Percentiles rank a stretch among this genome's conserved stretches.
Conservation (phyloP, 495 filamentous ascomycete species). For the Margaritispora aquatica region DNA sequence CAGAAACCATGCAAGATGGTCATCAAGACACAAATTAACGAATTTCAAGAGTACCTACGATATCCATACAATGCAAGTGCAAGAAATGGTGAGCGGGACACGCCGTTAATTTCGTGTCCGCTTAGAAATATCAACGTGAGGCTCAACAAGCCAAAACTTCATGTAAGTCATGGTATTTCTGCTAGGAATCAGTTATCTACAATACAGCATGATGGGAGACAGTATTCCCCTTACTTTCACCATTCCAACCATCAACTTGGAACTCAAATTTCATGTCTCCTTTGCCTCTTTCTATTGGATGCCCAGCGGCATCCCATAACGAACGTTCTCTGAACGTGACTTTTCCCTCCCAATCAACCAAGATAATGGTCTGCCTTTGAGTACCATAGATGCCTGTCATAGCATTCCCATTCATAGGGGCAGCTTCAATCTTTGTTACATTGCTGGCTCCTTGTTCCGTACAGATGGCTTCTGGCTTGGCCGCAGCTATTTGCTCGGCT, state of each 20-base stretch:
- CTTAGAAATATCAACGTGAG: not conserved
- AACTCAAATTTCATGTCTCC: slow-evolving; percentile 62
- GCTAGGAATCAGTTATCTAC: slow-evolving; percentile 17
- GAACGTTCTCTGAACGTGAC: slow-evolving; percentile 81
- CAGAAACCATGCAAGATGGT: not conserved
- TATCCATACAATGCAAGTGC: no score
- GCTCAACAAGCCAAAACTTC: not conserved
- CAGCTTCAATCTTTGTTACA: slow-evolving; percentile 24
- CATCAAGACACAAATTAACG: no score
- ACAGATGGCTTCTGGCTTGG: slow-evolving; percentile 16
- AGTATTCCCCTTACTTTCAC: slow-evolving; percentile 23
- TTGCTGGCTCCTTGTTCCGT: slow-evolving; percentile 20
- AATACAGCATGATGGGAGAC: slow-evolving; percentile 14
- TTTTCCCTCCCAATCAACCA: slow-evolving; percentile 69
- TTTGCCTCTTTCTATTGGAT: slow-evolving; percentile 49
- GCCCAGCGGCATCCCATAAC: slow-evolving; percentile 64
- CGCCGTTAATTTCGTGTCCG: not conserved
- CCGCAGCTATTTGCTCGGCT: slow-evolving; percentile 19
- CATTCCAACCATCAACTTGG: slow-evolving; percentile 46
- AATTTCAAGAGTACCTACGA: no score
- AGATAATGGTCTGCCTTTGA: slow-evolving; percentile 80
- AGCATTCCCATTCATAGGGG: slow-evolving; percentile 30
- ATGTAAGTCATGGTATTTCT: slow-evolving; percentile 2
- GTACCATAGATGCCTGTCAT: slow-evolving; percentile 78
- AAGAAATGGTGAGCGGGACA: no score